Evolutionary conservation across 78 protist species (phyloP), one percentile per base, ranked within the genome.

Genomic region (Protostelium mycophagum): DNA sequence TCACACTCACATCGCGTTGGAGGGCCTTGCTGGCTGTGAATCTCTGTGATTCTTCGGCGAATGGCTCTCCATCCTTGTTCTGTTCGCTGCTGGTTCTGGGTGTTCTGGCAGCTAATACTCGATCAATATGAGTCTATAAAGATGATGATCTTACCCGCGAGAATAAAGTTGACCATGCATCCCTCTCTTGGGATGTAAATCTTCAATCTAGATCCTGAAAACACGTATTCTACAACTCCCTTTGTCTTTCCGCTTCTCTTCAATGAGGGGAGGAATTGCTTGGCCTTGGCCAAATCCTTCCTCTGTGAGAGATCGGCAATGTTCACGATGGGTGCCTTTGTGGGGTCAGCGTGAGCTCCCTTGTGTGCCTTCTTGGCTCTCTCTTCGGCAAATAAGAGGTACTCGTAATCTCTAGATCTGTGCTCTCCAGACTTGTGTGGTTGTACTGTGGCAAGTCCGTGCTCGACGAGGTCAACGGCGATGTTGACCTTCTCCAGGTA

Each of bases 401-500:
- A 88, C 37, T 90, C 95, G 37, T 93, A 93, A 29, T 90, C 95
- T 5, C 86, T 51, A 0, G 92, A 87, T 37, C 95, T 36, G 35
- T 86, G 87, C 86, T 93, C 95, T 0, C 93, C 92, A 34, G 91
- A 88, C 83, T 90, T 93, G 28, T 90, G 91, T 38, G 88, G 92
- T 16, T 38, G 38, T 0, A 93, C 90, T 10, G 38, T 38, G 35
- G 95, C 92, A 0, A 93, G 51, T 86, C 95, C 95, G 31, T 91
- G 91, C 37, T 90, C 93, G 0, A 90, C 93, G 0, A 93, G 34
- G 31, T 91, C 95, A 0, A 93, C 84, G 35, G 95, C 83, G 5
- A 93, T 90, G 73, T 93, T 93, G 35, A 90, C 89, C 87, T 93
- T 93, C 28, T 91, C 95, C 1, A 93, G 36, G 35, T 87, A 90